A percentile compares a stretch with the other conserved stretches of the same genome.
Evolutionary conservation across 148 eudicot genomes (phyloP).

Genomic region (Chenopodium berlandieri): DNA sequence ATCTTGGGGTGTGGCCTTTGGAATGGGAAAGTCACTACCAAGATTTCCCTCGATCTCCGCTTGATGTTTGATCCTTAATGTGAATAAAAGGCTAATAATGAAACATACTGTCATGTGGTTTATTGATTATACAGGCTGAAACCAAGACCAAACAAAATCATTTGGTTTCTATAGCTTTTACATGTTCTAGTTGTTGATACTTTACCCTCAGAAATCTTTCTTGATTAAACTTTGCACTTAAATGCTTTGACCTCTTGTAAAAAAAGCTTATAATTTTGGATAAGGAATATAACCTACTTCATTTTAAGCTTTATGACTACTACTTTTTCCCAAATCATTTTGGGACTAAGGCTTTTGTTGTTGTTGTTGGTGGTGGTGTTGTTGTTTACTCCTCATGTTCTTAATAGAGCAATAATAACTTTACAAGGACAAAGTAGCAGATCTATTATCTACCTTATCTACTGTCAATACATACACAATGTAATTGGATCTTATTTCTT

Average conservation of each 20-base stretch:
- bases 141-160: background rate
- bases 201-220: background rate
- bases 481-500: too few relatives aligned
- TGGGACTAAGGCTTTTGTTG: too few relatives aligned
- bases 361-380: too few relatives aligned
- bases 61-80: background rate
- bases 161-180: background rate
- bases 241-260: background rate
- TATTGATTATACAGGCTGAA: background rate
- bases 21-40: background rate
- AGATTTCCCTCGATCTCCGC: background rate
- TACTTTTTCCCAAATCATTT: too few relatives aligned
- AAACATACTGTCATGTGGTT: background rate
- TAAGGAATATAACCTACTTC: background rate
- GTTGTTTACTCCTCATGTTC: too few relatives aligned
- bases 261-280: too few relatives aligned
- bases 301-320: background rate
- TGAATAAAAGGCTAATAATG: background rate
- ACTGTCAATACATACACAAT: too few relatives aligned
- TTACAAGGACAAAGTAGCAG: too few relatives aligned
- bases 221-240: background rate
- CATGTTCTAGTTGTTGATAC: background rate
- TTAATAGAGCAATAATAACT: too few relatives aligned
- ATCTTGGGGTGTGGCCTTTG: background rate
- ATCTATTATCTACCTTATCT: too few relatives aligned